Base-by-base conservation (phyloP, 2,329 filamentous ascomycete species). In the Paraphaeosphaeria sporulosa region DNA sequence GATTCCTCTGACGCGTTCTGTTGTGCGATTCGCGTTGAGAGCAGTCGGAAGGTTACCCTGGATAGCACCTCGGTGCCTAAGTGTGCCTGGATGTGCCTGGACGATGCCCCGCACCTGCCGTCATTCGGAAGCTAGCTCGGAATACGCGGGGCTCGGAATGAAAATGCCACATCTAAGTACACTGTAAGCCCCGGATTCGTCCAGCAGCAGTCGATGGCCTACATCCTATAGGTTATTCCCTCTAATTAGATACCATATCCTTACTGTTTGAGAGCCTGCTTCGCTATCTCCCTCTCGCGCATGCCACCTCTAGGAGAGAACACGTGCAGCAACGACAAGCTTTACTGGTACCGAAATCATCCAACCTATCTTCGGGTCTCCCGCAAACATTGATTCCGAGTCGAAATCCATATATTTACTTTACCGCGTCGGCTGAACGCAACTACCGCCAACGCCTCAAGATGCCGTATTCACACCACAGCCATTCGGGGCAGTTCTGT, bases 401-500 rank as follows among this genome's bases (percentile, higher is more conserved):
- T 27, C 44, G 25, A 27, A 12, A 4, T 4, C 25, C 27, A 23
- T 10, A 5, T 6, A 23, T 30, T 30, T 9, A 44, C 21, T 12
- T 13, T 10, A 30, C 8, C 21, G 9, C 53, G 6, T 46, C 4
- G 17, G 17, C 43, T 38, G 19, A n/a, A 7, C 25, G 23, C 27
- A 19, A 21, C 7, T 21, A 13, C 4, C 21, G 21, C 17, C 25
- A 34, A 19, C 43, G n/a, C 21, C 42, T 50, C 42, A 57, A 56
- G 55, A 98, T 98, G 95, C 94, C 94, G 1, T 97, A 96, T 81
- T 96, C 95, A 4, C 96, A 98, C 83, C 95, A 99, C 80, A 96
- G 93, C 74, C 95, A 99, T 81, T 98, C 95, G 40, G 95, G 95
- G 64, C 92, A 99, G 77, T 99, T 99, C 83, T 99, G 95, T 82